Base-by-base conservation (phyloP, 225 moss, liverwort and hornwort species). In the Marchantia paleacea region DNA sequence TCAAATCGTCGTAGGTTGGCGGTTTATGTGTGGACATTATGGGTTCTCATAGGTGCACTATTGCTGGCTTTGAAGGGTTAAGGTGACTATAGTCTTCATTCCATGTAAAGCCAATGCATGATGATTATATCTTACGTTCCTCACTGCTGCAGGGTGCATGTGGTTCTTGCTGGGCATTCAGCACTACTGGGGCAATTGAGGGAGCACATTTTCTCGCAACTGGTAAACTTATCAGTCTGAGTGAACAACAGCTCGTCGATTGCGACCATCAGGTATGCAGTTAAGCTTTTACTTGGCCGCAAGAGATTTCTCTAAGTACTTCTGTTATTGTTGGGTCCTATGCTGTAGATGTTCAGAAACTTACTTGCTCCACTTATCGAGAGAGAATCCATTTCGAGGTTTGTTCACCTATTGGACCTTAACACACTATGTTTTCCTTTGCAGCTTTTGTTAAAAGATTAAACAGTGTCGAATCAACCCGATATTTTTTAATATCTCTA, bases 111-210 rank as follows among this genome's bases (percentile, higher is more conserved):
- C 39, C 39, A 39, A 5, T 39, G 39, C 2, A 39, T 9, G 57
- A 57, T 80, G 3, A 52, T 55, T 15, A 12, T 69, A 20, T 24
- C 52, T 15, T 63, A 7, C 18, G n/a, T 76, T 52, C 4, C 25
- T 55, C 24, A 0, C 1, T 84, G 61, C 0, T 84, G 61, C 90
- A 99, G 97, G 97, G 97, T 6, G 29, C 78, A 63, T 99, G 97
- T 76, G 97, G 97, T 62, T 99, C 97, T 28, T 99, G 97, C 90
- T 99, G 97, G 97, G 90, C 97, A 12, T 99, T 99, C 88, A 92
- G 95, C 78, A 94, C 95, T 50, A 91, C 93, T 0, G 97, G 97
- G 71, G 93, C 92, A 64, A 83, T 99, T 47, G 97, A 99, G 80
- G 91, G 95, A 25, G 95, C 97, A 3, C 88, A 95, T 75, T 95